Conservation (phyloP, 2,329 filamentous ascomycete genomes). For the Grosmannia huntii region DNA sequence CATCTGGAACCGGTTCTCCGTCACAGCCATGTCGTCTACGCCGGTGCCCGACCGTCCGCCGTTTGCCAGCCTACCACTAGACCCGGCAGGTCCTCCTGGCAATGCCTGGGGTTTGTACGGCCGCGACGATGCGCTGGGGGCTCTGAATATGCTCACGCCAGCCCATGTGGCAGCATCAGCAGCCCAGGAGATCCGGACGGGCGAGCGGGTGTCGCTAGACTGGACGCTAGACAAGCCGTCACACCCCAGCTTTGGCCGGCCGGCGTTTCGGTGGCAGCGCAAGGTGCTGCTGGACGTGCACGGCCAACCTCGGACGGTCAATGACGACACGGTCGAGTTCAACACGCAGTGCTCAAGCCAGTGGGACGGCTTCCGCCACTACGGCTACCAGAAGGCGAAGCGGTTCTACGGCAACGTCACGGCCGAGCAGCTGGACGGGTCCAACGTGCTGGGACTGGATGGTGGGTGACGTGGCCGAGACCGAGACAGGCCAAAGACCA, state of each 20-base stretch:
- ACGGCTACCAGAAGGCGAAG: constrained; percentile 9
- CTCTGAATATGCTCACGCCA: constrained; percentile 14
- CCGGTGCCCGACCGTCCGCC: constrained; percentile 23
- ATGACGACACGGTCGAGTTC: constrained; percentile 31
- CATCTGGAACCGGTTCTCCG: too few species aligned
- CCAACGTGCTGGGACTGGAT: constrained; percentile 7
- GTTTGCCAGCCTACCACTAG: constrained; percentile 13
- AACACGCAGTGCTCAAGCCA: constrained; percentile 36
- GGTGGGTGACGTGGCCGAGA: not conserved
- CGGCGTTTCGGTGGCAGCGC: constrained; percentile 30
- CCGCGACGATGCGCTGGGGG: constrained; percentile 28
- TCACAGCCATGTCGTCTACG: not conserved
- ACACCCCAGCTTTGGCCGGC: constrained; percentile 28
- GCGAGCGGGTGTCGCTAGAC: constrained; percentile 44
- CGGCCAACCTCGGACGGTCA: constrained; percentile 25
- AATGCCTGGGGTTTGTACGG: constrained; percentile 34
- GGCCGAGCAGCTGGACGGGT: constrained; percentile 4
- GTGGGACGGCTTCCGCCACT: constrained; percentile 36
- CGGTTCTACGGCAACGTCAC: constrained; percentile 8
- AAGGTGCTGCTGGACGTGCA: constrained; percentile 4
- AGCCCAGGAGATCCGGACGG: constrained; percentile 38
- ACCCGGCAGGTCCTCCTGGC: constrained; percentile 12
- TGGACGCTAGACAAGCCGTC: constrained; percentile 37
- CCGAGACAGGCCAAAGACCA: not conserved
- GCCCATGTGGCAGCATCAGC: constrained; percentile 15